Evolutionary conservation across 176 grass and related monocot species (phyloP), one percentile per base, ranked within the genome.

Genomic region (Ensete glaucum): DNA sequence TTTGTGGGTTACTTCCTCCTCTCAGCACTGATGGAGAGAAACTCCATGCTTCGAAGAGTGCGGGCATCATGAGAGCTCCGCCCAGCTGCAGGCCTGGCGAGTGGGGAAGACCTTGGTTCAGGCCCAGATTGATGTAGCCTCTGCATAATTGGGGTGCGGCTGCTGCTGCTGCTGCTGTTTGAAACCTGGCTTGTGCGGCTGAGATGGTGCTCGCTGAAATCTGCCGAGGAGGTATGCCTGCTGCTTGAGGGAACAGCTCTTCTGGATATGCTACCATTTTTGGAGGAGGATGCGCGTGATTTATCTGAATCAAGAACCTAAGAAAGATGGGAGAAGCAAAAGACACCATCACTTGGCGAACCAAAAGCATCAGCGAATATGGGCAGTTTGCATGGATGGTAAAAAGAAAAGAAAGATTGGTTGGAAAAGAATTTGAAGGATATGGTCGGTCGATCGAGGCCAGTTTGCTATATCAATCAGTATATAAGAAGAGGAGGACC

Each of bases 121-220:
- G 74, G 72, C 14, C 83, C 87, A 16, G 89, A 83, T 50, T 86
- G 89, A 78, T 92, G 93, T 53, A 86, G 85, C 81, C 87, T 81
- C 68, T 96, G 89, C 9, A 71, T n/a, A 8, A 81, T 79, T 51
- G 92, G 80, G 50, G 80, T 84, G 50, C 89, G 93, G 81, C 81
- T 68, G 62, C 82, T 84, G 75, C 86, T 84, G 75, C 86, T 77
- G 79, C 83, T 76, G 76, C 76, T 79, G 0, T 79, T 76, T 50
- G 87, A 76, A 79, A 85, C 69, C 43, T 72, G 54, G 26, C 87
- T 77, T 27, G 81, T 62, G 24, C 77, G 73, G 27, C 71, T 69
- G 19, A 69, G 70, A 65, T 81, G 84, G 10, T 86, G 81, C 25
- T 89, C 84, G 56, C 79, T 81, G 49, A 55, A 73, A 27, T 92